Conservation (phyloP, 768 basidiomycete genomes). For the Kwoniella botswanensis region DNA sequence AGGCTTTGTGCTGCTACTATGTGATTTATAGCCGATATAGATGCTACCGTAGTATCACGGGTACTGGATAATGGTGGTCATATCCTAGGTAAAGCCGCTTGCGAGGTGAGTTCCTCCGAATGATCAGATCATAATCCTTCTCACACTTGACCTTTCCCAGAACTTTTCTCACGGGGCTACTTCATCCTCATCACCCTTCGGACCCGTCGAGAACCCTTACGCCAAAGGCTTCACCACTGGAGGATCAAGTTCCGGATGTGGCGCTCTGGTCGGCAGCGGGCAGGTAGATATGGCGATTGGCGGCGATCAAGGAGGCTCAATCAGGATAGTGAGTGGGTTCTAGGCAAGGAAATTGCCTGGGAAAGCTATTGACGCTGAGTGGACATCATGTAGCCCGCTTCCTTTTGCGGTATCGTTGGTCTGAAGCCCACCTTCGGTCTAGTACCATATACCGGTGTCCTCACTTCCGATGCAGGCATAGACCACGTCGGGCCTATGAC, state of each 20-base stretch:
- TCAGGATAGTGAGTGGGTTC: constrained; percentile 55
- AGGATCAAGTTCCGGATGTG: constrained; percentile 62
- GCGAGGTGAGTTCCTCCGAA: constrained; percentile 49
- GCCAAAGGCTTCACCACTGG: constrained; percentile 61
- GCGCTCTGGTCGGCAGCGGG: constrained; percentile 60
- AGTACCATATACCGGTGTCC: constrained; percentile 63
- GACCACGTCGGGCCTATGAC: constrained; percentile 61
- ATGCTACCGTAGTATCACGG: constrained; percentile 62
- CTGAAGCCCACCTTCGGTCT: constrained; percentile 62
- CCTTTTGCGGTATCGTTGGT: constrained; percentile 62
- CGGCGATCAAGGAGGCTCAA: constrained; percentile 63
- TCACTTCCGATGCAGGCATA: constrained; percentile 59
- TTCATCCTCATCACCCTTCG: constrained; percentile 59
- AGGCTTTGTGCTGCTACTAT: not conserved
- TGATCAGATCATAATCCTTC: not conserved
- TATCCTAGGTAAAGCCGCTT: constrained; percentile 60
- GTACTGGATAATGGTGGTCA: constrained; percentile 61
- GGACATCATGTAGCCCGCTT: constrained; percentile 55
- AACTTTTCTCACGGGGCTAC: constrained; percentile 59
- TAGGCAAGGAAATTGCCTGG: not conserved
- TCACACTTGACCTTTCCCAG: constrained; percentile 10
- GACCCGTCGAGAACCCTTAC: constrained; percentile 62
- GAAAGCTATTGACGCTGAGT: not conserved
- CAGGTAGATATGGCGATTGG: constrained; percentile 63
- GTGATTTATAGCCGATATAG: constrained; percentile 42